Conservation (phyloP, 1,139 yeast genomes). For the Sugiyamaella paludigena region DNA sequence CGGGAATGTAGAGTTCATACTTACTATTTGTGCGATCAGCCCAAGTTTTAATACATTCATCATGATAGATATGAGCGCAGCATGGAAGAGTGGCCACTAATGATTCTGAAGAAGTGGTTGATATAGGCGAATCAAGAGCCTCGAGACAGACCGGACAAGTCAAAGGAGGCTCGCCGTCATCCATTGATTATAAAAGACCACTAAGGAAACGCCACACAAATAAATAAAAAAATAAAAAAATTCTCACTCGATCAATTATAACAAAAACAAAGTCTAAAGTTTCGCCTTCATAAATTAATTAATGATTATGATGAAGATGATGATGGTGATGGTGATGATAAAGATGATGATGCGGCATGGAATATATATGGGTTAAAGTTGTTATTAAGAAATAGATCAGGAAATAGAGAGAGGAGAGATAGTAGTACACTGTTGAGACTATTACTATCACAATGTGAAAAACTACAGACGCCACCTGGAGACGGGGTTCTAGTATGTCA, state of each 20-base stretch:
- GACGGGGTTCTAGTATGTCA: too few relatives aligned
- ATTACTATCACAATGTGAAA: too few relatives aligned
- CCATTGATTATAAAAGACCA: neutral
- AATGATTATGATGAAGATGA: too few relatives aligned
- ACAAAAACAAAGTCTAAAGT: too few relatives aligned
- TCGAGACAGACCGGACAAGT: slow-evolving; percentile 16
- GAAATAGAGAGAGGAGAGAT: too few relatives aligned
- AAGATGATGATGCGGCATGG: too few relatives aligned
- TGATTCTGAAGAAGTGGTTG: slow-evolving; percentile 2
- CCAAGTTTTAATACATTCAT: slow-evolving; percentile 50
- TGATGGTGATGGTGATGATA: too few relatives aligned
- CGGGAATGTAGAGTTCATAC: slow-evolving; percentile 14
- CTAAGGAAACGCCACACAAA: neutral
- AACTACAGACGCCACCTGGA: too few relatives aligned
- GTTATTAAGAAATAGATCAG: too few relatives aligned
- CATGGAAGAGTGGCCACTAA: slow-evolving; percentile 21
- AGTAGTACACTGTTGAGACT: too few relatives aligned
- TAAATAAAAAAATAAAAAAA: neutral
- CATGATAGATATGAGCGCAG: slow-evolving; percentile 50
- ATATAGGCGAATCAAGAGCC: neutral
- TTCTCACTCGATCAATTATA: neutral
- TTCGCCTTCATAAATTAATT: too few relatives aligned
- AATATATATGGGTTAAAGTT: too few relatives aligned
- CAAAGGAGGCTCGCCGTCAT: slow-evolving; percentile 3
- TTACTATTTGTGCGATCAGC: slow-evolving; percentile 48